Percentiles rank a stretch among this genome's conserved stretches.
Conservation (phyloP, 352 stramenopile genomes). For the Achlya hypogyna region DNA sequence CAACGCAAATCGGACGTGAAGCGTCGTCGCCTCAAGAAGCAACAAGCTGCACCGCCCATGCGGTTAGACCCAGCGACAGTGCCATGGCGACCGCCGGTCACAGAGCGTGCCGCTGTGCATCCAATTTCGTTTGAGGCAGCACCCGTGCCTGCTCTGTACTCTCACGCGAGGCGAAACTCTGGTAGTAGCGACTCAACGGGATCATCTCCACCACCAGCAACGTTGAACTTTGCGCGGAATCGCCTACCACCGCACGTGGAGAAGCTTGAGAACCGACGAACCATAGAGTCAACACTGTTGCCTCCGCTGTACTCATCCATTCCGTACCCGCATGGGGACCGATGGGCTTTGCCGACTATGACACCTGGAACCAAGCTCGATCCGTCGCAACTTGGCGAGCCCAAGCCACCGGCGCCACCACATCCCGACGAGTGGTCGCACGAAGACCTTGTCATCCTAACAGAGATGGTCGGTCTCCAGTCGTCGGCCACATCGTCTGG, state of each 20-base stretch:
- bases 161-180: neutral
- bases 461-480: conserved; percentile 17
- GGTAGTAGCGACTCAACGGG: neutral
- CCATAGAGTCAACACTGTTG: neutral
- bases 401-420: neutral
- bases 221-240: neutral
- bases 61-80: neutral
- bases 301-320: neutral
- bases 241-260: neutral
- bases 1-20: conserved; percentile 23
- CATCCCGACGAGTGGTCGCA: conserved; percentile 6
- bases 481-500: neutral
- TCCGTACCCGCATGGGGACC: too few species aligned
- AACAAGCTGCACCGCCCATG: neutral
- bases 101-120: too few species aligned
- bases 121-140: neutral
- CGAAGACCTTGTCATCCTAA: conserved; percentile 16
- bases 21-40: conserved; percentile 9
- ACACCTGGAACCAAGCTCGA: too few species aligned
- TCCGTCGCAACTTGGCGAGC: neutral
- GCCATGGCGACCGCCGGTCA: too few species aligned
- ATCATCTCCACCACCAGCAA: neutral
- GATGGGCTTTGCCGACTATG: too few species aligned
- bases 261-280: neutral
- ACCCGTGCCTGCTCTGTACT: neutral